phyloP scores from a whole-genome alignment of 495 filamentous ascomycete species.

The Penicillium canariense region DNA sequence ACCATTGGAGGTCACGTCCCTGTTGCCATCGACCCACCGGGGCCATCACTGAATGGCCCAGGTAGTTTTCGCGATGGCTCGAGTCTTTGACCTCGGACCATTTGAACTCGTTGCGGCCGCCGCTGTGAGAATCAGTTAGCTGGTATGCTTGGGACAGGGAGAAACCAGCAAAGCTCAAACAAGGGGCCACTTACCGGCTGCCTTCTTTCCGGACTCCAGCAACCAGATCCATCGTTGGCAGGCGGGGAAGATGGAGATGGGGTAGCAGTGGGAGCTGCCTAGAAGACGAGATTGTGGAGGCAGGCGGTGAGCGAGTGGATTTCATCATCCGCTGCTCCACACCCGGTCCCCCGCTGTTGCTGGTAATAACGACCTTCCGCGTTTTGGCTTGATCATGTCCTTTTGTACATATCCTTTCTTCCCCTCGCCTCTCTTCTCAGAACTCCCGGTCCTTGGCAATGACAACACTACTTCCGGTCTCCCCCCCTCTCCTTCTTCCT shows the following conservation, averaged over 20 bases:
- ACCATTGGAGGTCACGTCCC: slow-evolving; percentile 83
- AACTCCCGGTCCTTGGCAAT: slow-evolving; percentile 17
- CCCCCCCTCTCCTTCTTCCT: background rate
- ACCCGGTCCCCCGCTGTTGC: slow-evolving; percentile 14
- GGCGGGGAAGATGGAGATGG: background rate
- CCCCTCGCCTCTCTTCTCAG: background rate
- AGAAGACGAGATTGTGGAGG: background rate
- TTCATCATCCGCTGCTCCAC: slow-evolving; percentile 22
- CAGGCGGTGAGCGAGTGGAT: slow-evolving; percentile 23
- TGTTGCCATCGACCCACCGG: slow-evolving; percentile 96
- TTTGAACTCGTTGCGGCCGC: slow-evolving; percentile 88
- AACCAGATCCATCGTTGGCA: slow-evolving; percentile 81
- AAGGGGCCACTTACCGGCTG: slow-evolving; percentile 55
- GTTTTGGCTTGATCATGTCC: slow-evolving; percentile 21
- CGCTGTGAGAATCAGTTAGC: slow-evolving; percentile 46
- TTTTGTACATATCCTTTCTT: slow-evolving; percentile 6
- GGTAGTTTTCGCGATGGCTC: slow-evolving; percentile 91
- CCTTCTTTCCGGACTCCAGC: slow-evolving; percentile 90
- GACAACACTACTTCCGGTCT: slow-evolving; percentile 12
- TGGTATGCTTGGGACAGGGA: background rate
- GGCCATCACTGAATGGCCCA: slow-evolving; percentile 93
- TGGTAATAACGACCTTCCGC: slow-evolving; percentile 11
- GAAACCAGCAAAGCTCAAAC: too few relatives aligned
- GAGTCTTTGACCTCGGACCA: slow-evolving; percentile 93
- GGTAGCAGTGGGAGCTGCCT: background rate